phyloP scores from a whole-genome alignment of 2,329 filamentous ascomycete genomes.

The Metarhizium rileyi region DNA sequence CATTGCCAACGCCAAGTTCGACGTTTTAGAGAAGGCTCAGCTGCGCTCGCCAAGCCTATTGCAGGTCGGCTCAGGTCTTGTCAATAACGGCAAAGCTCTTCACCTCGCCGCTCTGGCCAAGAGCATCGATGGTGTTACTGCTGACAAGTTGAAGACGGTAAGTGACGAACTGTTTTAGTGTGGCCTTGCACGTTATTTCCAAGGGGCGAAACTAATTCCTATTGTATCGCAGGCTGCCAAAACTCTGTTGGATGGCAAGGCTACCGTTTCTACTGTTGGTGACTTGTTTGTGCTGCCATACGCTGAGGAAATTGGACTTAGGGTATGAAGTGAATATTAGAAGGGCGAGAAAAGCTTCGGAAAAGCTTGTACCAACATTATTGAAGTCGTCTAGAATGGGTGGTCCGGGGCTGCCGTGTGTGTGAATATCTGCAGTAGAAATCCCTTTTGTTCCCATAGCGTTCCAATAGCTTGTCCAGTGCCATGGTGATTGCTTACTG shows the following conservation, averaged over 20 bases:
- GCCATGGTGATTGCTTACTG: not conserved
- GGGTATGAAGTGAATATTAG: slow-evolving; percentile 58
- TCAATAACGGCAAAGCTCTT: slow-evolving; percentile 73
- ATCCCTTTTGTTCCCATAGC: slow-evolving; percentile 21
- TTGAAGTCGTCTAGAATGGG: slow-evolving; percentile 27
- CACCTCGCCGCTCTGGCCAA: slow-evolving; percentile 74
- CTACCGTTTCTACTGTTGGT: slow-evolving; percentile 79
- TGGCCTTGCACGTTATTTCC: not conserved
- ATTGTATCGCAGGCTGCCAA: slow-evolving; percentile 61
- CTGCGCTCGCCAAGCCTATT: slow-evolving; percentile 68
- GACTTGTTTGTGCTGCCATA: slow-evolving; percentile 87
- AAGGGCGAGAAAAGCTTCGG: slow-evolving; percentile 11
- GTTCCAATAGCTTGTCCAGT: not conserved
- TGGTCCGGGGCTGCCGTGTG: slow-evolving; percentile 21
- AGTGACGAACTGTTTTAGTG: slow-evolving; percentile 24
- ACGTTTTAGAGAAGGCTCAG: slow-evolving; percentile 74
- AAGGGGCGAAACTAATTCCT: slow-evolving; percentile 12
- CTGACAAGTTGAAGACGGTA: slow-evolving; percentile 79
- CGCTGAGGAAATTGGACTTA: slow-evolving; percentile 87
- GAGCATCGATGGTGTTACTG: slow-evolving; percentile 69
- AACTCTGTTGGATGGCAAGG: slow-evolving; percentile 77
- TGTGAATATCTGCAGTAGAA: slow-evolving; percentile 39
- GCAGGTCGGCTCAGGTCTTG: slow-evolving; percentile 72
- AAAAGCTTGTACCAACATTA: slow-evolving; percentile 35
- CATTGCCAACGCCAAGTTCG: slow-evolving; percentile 86